These are phyloP conservation scores for Imleria badia DNA, from an alignment of 768 basidiomycete genomes.

Conservation along the genomic window DNA sequence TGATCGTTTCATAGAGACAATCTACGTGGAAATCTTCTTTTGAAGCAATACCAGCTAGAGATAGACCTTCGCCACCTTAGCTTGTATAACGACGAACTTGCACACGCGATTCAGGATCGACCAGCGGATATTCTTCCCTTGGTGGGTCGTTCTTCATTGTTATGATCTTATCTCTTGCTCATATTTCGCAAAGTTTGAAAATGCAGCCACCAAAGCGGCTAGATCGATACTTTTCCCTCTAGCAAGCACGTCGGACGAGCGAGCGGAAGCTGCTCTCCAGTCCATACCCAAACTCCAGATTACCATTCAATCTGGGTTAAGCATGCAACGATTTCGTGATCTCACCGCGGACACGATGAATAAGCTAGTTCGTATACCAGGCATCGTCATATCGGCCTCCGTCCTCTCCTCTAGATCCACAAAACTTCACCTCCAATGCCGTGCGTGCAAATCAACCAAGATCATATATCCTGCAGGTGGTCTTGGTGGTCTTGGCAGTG, in stretches of 20 bases:
- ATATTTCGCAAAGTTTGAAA: slow-evolving; percentile 70
- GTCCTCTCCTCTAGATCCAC: slow-evolving; percentile 92
- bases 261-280: slow-evolving; percentile 45
- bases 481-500: slow-evolving; percentile 84
- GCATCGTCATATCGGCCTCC: slow-evolving; percentile 97
- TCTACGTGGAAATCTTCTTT: slow-evolving; percentile 81
- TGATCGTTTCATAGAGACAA: slow-evolving; percentile 58
- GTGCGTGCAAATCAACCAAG: slow-evolving; percentile 81
- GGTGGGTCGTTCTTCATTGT: slow-evolving; percentile 43
- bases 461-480: slow-evolving; percentile 75
- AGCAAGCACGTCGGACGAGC: slow-evolving; percentile 46
- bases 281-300: slow-evolving; percentile 79
- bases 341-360: slow-evolving; percentile 93
- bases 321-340: slow-evolving; percentile 91
- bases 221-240: slow-evolving; percentile 82
- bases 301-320: slow-evolving; percentile 84
- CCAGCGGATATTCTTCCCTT: slow-evolving; percentile 89
- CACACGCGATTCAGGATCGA: slow-evolving; percentile 83
- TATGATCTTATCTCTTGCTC: background rate
- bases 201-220: slow-evolving; percentile 83
- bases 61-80: slow-evolving; percentile 77
- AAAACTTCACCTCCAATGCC: slow-evolving; percentile 89
- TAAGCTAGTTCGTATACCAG: slow-evolving; percentile 93
- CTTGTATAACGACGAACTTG: slow-evolving; percentile 92
- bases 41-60: slow-evolving; percentile 86